Evolutionary conservation across 2,329 filamentous ascomycete species (phyloP), one percentile per base, ranked within the genome.

Genomic region (Xylariaceae sp.): DNA sequence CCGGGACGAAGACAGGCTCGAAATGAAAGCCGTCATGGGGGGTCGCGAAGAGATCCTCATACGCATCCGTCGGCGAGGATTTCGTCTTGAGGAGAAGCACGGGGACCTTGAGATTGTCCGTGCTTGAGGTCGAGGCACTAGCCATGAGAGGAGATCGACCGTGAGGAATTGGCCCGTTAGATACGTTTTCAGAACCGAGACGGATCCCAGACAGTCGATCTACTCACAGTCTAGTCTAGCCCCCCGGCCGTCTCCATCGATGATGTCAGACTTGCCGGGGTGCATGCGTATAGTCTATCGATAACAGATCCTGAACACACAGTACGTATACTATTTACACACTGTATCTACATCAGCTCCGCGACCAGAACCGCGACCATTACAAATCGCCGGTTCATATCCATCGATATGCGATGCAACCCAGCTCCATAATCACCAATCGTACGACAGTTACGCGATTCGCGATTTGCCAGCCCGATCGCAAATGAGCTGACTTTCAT

Each of bases 31-130:
- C 73, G 44, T 68, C 55, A 29, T 74, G 68, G 45, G 73, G 66
- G 36, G 66, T 67, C 40, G 75, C 73, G 66, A 92, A 87, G 42
- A 84, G 75, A 45, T 89, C 83, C 61, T 88, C 78, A 67, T 94
- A 94, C 8, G 80, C 79, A 67, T 94, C 89, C 42, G 73, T 77
- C 0, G 88, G 88, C 0, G 73, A 76, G 0, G 88, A 92, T 64
- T 80, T 86, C 2, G 89, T 92, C 71, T 94, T 94, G 51, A 94
- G 79, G 1, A 94, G 76, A 19, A 92, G 74, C 19, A 94, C 71
- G 1, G 87, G 85, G 9, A 74, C 70, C 48, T 54, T 60, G 44
- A 36, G 58, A 37, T 51, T 57, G 26, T 59, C 49, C 22, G 51
- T 43, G 37, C 45, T 42, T 6, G 46, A 36, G 34, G 13, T 5